These are phyloP conservation scores for Amesomyces nigricolor DNA, from an alignment of 2,329 filamentous ascomycete species.

Conservation along the genomic window DNA sequence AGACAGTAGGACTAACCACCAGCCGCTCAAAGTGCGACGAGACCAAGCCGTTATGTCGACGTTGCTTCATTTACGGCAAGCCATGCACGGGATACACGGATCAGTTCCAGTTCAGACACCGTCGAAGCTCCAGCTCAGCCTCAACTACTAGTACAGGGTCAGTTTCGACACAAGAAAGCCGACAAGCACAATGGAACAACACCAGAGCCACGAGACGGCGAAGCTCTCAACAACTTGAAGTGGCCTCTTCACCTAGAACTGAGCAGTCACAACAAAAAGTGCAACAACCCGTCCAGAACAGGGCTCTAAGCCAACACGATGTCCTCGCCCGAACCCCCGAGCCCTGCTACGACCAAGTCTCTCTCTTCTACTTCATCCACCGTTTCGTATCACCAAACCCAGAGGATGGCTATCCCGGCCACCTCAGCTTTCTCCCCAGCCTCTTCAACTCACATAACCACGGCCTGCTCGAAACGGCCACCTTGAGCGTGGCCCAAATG, in stretches of 20 bases:
- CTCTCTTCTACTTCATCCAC: constrained; percentile 32
- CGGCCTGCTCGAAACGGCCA: constrained; percentile 29
- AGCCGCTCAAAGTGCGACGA: constrained; percentile 30
- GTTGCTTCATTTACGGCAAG: constrained; percentile 31
- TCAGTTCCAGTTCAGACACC: constrained; percentile 33
- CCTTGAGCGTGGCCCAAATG: constrained; percentile 32
- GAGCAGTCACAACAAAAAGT: neutral
- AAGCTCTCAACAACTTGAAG: neutral
- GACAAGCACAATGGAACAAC: neutral
- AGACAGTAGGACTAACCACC: no score
- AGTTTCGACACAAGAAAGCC: neutral
- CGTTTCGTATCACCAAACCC: constrained; percentile 32
- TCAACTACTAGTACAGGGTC: neutral
- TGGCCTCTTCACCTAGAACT: neutral
- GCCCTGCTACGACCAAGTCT: constrained; percentile 27
- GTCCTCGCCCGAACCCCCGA: constrained; percentile 13
- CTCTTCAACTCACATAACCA: constrained; percentile 27
- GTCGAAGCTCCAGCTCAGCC: constrained; percentile 6
- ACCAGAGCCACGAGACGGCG: neutral
- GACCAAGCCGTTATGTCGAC: constrained; percentile 30
- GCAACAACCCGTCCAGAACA: neutral
- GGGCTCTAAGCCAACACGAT: neutral
- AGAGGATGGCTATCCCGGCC: constrained; percentile 30
- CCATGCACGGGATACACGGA: constrained; percentile 33
- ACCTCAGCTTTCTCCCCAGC: constrained; percentile 31